phyloP scores from a whole-genome alignment of 331 rosid species.

The Cydonia oblonga region DNA sequence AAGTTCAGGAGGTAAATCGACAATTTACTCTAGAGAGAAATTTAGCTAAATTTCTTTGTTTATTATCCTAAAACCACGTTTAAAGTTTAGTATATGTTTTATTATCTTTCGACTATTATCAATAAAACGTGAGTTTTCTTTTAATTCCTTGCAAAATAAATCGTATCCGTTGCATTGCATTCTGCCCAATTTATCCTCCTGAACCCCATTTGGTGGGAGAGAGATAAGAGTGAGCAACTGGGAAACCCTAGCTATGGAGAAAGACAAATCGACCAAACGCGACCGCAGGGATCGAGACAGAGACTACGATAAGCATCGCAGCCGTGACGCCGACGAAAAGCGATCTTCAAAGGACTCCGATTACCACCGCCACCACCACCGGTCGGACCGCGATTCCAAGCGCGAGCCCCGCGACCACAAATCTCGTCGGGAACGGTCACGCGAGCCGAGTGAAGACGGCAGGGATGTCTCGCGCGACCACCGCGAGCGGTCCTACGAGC shows the following conservation, averaged over 20 bases:
- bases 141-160: neutral
- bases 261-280: constrained; percentile 45
- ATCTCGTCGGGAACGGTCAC: constrained; percentile 28
- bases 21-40: too few relatives aligned
- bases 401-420: constrained; percentile 33
- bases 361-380: constrained; percentile 26
- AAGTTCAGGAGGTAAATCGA: too few relatives aligned
- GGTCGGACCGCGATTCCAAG: constrained; percentile 40
- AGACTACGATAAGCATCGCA: constrained; percentile 30
- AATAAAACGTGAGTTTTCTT: too few relatives aligned
- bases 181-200: neutral
- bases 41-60: too few relatives aligned
- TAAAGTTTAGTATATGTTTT: too few relatives aligned
- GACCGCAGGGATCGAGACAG: constrained; percentile 42
- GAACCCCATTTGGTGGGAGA: neutral
- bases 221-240: neutral
- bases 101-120: too few relatives aligned
- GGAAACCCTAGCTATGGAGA: constrained; percentile 66
- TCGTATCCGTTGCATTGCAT: neutral
- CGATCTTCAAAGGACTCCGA: constrained; percentile 33
- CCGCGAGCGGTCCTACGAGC: constrained; percentile 33
- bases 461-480: constrained; percentile 8
- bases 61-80: too few relatives aligned
- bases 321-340: constrained; percentile 19
- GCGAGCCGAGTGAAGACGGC: constrained; percentile 7